phyloP scores from a whole-genome alignment of 2,329 filamentous ascomycete species.

The Apiospora aurea region DNA sequence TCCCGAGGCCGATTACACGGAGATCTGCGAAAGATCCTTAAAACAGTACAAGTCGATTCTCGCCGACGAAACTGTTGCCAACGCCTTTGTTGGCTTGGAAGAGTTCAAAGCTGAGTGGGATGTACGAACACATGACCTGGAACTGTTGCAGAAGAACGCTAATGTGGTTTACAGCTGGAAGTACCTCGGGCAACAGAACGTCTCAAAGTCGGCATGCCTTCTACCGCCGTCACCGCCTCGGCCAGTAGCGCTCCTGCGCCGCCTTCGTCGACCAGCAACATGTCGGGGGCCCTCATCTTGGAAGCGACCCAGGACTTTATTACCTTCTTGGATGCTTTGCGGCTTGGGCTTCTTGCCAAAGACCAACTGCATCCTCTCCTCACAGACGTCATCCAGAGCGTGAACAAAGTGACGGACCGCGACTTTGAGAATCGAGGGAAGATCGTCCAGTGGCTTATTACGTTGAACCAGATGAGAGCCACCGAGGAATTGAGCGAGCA shows the following conservation, averaged over 20 bases:
- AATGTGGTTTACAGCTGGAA: slow-evolving; percentile 71
- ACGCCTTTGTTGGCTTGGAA: slow-evolving; percentile 85
- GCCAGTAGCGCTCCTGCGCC: slow-evolving; percentile 50
- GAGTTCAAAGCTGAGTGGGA: slow-evolving; percentile 93
- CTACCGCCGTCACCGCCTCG: slow-evolving; percentile 72
- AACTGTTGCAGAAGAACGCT: slow-evolving; percentile 29
- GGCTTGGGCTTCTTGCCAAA: slow-evolving; percentile 90
- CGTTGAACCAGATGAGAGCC: slow-evolving; percentile 96
- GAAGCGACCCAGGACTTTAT: slow-evolving; percentile 98
- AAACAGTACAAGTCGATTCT: slow-evolving; percentile 98
- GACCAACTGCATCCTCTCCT: slow-evolving; percentile 95
- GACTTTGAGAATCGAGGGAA: slow-evolving; percentile 96
- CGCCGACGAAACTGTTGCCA: slow-evolving; percentile 88
- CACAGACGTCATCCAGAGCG: slow-evolving; percentile 94
- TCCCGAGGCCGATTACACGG: slow-evolving; percentile 89
- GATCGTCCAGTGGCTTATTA: slow-evolving; percentile 98
- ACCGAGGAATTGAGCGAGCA: slow-evolving; percentile 89
- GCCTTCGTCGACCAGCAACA: slow-evolving; percentile 51
- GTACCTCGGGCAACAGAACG: slow-evolving; percentile 93
- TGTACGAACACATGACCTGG: slow-evolving; percentile 59
- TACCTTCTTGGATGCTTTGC: slow-evolving; percentile 93
- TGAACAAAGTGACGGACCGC: slow-evolving; percentile 94
- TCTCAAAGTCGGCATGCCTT: slow-evolving; percentile 89
- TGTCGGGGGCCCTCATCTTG: slow-evolving; percentile 74
- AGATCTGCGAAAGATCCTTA: slow-evolving; percentile 90